Base-by-base conservation (phyloP, 371 early-diverging fungal genomes). In the Furculomyces boomerangus region DNA sequence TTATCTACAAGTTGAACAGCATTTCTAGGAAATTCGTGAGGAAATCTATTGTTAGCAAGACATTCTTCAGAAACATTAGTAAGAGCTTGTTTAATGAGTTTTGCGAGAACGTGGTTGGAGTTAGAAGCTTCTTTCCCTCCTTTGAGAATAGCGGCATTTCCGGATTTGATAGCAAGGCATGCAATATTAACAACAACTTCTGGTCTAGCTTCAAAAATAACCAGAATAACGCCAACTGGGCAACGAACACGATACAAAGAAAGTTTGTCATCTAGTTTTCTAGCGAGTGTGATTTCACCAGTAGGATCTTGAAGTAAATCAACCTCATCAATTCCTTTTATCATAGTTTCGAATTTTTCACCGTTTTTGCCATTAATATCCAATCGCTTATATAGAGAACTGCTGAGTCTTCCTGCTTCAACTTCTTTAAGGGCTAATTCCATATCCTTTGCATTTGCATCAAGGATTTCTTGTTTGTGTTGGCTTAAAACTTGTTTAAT, bases 201-300 rank as follows among this genome's bases (percentile, higher is more conserved):
- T n/a, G 97, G 97, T 25, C 97, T 78, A 20, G 97, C 92, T 67
- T 96, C 97, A 58, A 96, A 96, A 53, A 96, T 96, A 55, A 92
- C 89, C 67, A 96, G 68, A 40, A 91, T 68, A 18, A 92, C 93
- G 30, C 97, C 97, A 22, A 96, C 88, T 35, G 97, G 93, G 31
- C 88, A 89, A 1, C 81, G 76, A 8, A 96, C 83, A 3, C 90
- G 76, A 69, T 88, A 93, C 40, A 96, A 64, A 45, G 88, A 84
- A 39, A 96, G 71, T 24, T 78, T 87, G 8, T 77, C 64, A 61
- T 90, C 94, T 37, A 94, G 69, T 54, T 77, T 73, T 28, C 78
- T 81, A 3, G 92, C 88, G 53, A 83, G 62, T 0, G 84, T 82
- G 8, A 89, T 79, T 57, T 84, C 77, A 67, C 86, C 85, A 31